These are phyloP conservation scores for Phytophthora palmivora DNA, from an alignment of 352 stramenopile species.

Conservation along the genomic window DNA sequence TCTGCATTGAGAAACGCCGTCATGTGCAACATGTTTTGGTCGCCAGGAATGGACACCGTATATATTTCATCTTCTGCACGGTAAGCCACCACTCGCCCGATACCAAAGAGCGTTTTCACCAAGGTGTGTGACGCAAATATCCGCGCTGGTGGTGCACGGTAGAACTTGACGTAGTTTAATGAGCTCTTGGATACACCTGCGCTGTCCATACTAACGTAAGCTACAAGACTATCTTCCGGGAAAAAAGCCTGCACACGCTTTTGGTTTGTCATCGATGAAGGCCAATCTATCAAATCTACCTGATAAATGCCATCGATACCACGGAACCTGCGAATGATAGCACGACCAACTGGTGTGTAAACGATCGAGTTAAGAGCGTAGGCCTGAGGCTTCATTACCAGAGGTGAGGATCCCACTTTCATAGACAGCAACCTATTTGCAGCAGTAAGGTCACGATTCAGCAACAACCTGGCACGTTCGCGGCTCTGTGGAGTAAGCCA, in stretches of 20 bases:
- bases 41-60: slow-evolving; percentile 56
- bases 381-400: slow-evolving; percentile 70
- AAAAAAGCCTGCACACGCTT: slow-evolving; percentile 66
- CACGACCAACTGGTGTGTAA: slow-evolving; percentile 68
- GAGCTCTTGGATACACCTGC: slow-evolving; percentile 51
- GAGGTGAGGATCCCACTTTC: slow-evolving; percentile 35
- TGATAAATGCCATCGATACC: slow-evolving; percentile 81
- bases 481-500: slow-evolving; percentile 66
- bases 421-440: slow-evolving; percentile 73
- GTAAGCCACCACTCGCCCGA: slow-evolving; percentile 67
- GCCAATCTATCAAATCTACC: slow-evolving; percentile 82
- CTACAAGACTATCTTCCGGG: slow-evolving; percentile 58
- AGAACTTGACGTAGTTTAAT: slow-evolving; percentile 66
- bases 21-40: slow-evolving; percentile 47
- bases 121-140: slow-evolving; percentile 60
- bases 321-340: slow-evolving; percentile 76
- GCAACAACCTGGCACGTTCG: slow-evolving; percentile 59
- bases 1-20: slow-evolving; percentile 57
- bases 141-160: slow-evolving; percentile 44
- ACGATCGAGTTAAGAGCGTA: slow-evolving; percentile 67
- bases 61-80: slow-evolving; percentile 79
- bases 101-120: slow-evolving; percentile 83
- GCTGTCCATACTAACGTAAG: slow-evolving; percentile 45
- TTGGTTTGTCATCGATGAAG: slow-evolving; percentile 27
- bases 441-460: slow-evolving; percentile 70